Base-by-base conservation (phyloP, 495 filamentous ascomycete genomes). In the Pyrenula massariospora region DNA sequence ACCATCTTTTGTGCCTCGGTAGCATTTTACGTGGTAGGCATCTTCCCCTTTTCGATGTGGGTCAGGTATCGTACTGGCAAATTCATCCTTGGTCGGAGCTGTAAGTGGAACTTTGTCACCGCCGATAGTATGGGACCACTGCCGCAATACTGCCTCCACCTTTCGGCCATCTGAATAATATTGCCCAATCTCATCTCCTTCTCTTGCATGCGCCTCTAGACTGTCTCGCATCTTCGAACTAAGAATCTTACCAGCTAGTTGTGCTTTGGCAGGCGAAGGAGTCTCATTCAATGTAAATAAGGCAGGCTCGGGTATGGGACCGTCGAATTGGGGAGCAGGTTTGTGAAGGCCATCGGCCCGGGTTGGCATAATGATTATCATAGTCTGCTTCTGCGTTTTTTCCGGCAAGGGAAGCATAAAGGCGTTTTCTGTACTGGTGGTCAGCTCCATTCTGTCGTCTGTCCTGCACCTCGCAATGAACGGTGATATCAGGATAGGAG, bases 1-100 rank as follows among this genome's bases (percentile, higher is more conserved):
- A 85, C 84, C 85, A 68, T 98, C 93, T 78, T 98, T 98, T 62
- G 84, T 91, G 1, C 93, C 93, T 48, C 91, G 79, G 73, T 91
- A 91, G 1, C 86, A 91, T 64, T 92, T 96, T 20, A 95, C 84
- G 66, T 95, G 88, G 60, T 87, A 91, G n/a, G 89, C 90, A 63
- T 86, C 88, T 67, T 96, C 93, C 23, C 82, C 82, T 59, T 95
- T 95, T 12, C 91, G 78, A 63, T 95, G 88, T n/a, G 85, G 73
- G 67, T 97, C 89, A 10, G 82, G 77, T 25, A 85, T 76, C 2
- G 82, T 83, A 59, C 86, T 89, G 57, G 84, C 80, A 70, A 97
- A 97, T 48, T 91, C 77, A 22, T 81, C 75, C 24, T 84, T 80
- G 61, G 86, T 78, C 2, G 91, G 86, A 10, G 83, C 72, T 12